phyloP scores from a whole-genome alignment of 257 asterid genomes.

The Penstemon davidsonii region DNA sequence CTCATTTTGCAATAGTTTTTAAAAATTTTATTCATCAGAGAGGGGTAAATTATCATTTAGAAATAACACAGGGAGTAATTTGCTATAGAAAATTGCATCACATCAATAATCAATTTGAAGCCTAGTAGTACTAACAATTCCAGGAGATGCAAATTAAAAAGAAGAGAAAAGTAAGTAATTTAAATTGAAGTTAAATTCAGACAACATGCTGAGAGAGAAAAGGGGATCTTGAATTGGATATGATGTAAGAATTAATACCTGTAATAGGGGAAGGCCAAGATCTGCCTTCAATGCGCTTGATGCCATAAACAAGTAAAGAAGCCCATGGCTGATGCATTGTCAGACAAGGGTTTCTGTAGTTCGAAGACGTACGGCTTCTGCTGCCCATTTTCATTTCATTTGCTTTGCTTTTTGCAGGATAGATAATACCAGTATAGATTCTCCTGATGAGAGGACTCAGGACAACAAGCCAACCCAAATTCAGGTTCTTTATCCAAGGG shows the following conservation, averaged over 20 bases:
- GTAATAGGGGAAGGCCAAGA: conserved; percentile 90
- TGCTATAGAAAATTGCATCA: too few relatives aligned
- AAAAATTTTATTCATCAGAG: too few relatives aligned
- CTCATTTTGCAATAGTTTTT: too few relatives aligned
- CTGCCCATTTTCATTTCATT: conserved; percentile 39
- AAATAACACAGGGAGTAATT: too few relatives aligned
- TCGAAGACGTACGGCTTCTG: conserved; percentile 39
- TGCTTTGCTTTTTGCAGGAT: too few relatives aligned
- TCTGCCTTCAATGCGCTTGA: conserved; percentile 93
- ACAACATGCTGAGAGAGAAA: background rate
- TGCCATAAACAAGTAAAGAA: conserved; percentile 83
- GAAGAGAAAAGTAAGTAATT: background rate
- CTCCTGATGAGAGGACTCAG: too few relatives aligned
- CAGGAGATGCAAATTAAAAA: background rate
- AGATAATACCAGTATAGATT: too few relatives aligned
- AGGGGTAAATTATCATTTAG: too few relatives aligned
- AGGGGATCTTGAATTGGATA: background rate
- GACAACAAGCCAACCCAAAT: too few relatives aligned
- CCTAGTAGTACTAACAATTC: background rate
- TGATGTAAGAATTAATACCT: conserved; percentile 36
- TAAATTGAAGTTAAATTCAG: background rate
- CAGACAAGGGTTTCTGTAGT: conserved; percentile 79
- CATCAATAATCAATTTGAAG: too few relatives aligned
- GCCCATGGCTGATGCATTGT: conserved; percentile 99
- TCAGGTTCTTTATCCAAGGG: too few relatives aligned